Evolutionary conservation across 495 filamentous ascomycete species (phyloP).

Genomic region (Pyronema domesticum): DNA sequence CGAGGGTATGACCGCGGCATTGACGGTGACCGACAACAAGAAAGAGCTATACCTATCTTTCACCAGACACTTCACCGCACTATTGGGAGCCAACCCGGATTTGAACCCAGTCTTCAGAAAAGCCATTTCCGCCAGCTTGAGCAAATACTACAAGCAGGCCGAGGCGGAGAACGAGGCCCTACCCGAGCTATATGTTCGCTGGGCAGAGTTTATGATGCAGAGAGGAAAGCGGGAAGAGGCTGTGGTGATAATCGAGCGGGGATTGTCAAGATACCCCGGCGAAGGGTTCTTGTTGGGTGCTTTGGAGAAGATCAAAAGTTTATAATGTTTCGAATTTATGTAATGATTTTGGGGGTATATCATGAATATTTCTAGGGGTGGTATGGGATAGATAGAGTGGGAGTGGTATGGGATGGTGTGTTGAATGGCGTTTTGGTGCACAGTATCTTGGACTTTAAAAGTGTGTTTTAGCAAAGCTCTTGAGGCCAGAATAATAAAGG

Average conservation of each 20-base stretch:
- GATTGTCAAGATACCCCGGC: background rate
- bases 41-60: constrained; percentile 36
- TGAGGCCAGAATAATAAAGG: too few species aligned
- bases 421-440: too few species aligned
- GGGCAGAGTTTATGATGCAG: constrained; percentile 5
- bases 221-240: constrained; percentile 1
- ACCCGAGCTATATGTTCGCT: constrained; percentile 9
- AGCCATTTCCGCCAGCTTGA: constrained; percentile 26
- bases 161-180: constrained; percentile 6
- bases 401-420: too few species aligned
- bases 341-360: background rate
- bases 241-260: background rate
- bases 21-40: constrained; percentile 29
- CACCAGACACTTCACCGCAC: constrained; percentile 38
- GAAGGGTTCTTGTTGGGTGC: background rate
- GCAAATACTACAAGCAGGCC: constrained; percentile 13
- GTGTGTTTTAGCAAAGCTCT: too few species aligned
- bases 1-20: constrained; percentile 34
- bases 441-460: too few species aligned
- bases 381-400: too few species aligned
- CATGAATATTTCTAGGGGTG: too few species aligned
- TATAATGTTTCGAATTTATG: background rate
- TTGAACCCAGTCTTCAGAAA: constrained; percentile 49
- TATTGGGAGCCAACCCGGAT: constrained; percentile 34
- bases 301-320: background rate